A percentile compares a stretch with the other conserved stretches of the same genome.
phyloP scores from a whole-genome alignment of 148 eudicot genomes.

The Salicornia ramosissima region DNA sequence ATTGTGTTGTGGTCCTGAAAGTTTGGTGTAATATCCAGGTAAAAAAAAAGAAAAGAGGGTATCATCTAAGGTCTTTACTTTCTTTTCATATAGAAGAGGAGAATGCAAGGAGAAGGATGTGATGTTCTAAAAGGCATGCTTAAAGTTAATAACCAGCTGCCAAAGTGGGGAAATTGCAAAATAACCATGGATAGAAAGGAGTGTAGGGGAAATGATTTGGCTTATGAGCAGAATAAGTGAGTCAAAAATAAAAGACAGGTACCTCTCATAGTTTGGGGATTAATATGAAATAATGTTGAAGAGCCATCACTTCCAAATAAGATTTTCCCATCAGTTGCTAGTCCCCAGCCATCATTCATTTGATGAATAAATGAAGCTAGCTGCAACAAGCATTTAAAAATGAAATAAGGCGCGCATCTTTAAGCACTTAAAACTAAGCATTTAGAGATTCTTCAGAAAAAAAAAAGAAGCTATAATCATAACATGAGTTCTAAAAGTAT shows the following conservation, averaged over 20 bases:
- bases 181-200: neutral
- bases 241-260: neutral
- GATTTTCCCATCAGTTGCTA: conserved; percentile 82
- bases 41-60: no score
- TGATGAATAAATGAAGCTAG: conserved; percentile 56
- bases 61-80: no score
- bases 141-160: no score
- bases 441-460: conserved; percentile 2
- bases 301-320: conserved; percentile 91
- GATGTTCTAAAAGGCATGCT: no score
- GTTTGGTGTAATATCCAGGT: no score
- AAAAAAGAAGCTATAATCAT: neutral
- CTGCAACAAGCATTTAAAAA: conserved; percentile 41
- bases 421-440: neutral
- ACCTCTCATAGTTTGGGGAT: conserved; percentile 82
- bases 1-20: no score
- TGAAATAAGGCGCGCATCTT: conserved; percentile 5
- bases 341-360: conserved; percentile 97
- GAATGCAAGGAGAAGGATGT: no score
- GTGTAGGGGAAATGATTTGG: neutral
- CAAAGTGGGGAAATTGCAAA: neutral
- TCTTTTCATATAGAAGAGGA: no score
- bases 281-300: conserved; percentile 70
- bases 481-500: neutral
- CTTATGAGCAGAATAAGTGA: neutral